A percentile compares a stretch with the other conserved stretches of the same genome.
Conservation (phyloP, 345 rosid genomes). For the Lumnitzera littorea region DNA sequence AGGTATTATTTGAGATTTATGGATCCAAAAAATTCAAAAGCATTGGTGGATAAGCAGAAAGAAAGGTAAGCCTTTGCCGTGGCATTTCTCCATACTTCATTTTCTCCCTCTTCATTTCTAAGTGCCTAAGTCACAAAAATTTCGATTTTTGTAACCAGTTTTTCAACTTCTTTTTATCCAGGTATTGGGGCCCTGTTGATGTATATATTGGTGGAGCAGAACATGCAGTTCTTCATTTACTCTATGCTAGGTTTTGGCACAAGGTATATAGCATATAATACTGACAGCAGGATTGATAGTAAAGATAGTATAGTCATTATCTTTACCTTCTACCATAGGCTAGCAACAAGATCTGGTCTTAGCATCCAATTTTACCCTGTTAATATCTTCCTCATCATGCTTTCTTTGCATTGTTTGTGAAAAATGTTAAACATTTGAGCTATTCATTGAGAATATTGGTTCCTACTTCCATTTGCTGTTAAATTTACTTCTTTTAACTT, state of each 20-base stretch:
- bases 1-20: constrained; percentile 98
- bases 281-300: too few species aligned
- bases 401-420: too few species aligned
- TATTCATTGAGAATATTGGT: too few species aligned
- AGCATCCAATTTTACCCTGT: too few species aligned
- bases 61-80: constrained; percentile 45
- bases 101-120: too few species aligned
- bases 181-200: constrained; percentile 96
- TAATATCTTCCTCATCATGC: too few species aligned
- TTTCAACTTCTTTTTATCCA: constrained; percentile 7
- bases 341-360: too few species aligned
- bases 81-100: too few species aligned
- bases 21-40: constrained; percentile 76
- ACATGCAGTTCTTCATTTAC: constrained; percentile 94
- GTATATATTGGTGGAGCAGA: constrained; percentile 97
- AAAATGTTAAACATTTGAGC: too few species aligned
- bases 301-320: too few species aligned
- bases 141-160: neutral
- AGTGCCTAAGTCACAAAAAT: too few species aligned
- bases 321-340: too few species aligned
- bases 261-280: constrained; percentile 36
- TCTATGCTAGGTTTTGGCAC: constrained; percentile 97
- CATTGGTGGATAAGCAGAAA: constrained; percentile 64
- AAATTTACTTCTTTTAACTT: neutral
- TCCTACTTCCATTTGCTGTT: neutral